These are phyloP conservation scores for Dendrobium huoshanense DNA, from an alignment of 106 monocot species.

Conservation along the genomic window DNA sequence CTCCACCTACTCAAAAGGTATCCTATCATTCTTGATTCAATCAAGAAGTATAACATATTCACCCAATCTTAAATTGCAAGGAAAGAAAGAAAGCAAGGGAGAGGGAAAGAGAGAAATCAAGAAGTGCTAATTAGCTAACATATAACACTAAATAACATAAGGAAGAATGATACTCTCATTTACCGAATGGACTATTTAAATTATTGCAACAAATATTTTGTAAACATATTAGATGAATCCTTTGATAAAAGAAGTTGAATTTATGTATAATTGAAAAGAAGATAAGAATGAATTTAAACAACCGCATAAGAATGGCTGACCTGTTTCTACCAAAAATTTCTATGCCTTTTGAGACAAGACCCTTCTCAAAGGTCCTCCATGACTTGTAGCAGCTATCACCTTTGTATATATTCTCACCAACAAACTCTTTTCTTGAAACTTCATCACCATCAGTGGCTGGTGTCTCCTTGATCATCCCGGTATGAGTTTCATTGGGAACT, in stretches of 20 bases:
- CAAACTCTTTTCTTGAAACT: conserved; percentile 63
- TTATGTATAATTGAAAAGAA: not conserved
- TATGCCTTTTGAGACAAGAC: conserved; percentile 73
- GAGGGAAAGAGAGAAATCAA: not conserved
- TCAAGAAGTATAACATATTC: too few relatives aligned
- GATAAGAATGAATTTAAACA: not conserved
- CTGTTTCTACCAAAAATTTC: conserved; percentile 95
- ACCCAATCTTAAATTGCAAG: too few relatives aligned
- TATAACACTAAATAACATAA: not conserved
- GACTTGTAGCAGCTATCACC: conserved; percentile 26
- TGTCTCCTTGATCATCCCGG: conserved; percentile 31
- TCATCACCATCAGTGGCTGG: conserved; percentile 32
- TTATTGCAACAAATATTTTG: not conserved
- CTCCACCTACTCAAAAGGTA: too few relatives aligned
- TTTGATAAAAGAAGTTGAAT: not conserved
- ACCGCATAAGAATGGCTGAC: conserved; percentile 18
- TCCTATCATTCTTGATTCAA: too few relatives aligned
- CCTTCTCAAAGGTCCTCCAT: conserved; percentile 80
- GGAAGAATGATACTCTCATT: not conserved
- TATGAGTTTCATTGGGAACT: conserved; percentile 20
- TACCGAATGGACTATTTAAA: not conserved
- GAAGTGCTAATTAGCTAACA: not conserved
- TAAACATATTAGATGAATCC: not conserved
- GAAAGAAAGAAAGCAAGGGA: too few relatives aligned
- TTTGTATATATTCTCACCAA: conserved; percentile 68